Evolutionary conservation across 140 eudicot genomes (phyloP), one percentile per base, ranked within the genome.

Genomic region (Anethum foeniculum): DNA sequence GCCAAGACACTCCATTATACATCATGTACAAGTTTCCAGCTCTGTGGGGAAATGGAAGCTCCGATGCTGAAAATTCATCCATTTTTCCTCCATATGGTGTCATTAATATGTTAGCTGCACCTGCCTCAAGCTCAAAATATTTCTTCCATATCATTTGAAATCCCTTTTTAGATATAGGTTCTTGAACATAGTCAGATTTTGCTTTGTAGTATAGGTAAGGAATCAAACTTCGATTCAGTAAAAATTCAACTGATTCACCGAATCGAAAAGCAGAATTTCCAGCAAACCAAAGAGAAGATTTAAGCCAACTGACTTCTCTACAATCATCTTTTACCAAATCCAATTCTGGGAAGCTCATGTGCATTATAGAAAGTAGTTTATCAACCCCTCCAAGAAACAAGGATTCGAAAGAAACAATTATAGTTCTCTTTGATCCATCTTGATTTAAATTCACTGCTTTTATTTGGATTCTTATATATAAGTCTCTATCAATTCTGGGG

Each of bases 1-100:
- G 78, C 78, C 78, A 74, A 43, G 78, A 74, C 56, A 74, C 78
- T n/a, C 78, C 78, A 44, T 44, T 44, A n/a, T 74, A 74, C 82
- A 79, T 49, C 46, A 79, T 21, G 65, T 41, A 79, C 69, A 84
- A 54, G 78, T 84, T 86, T 54, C 85, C 89, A 43, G 85, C 81
- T n/a, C 78, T 74, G 51, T 74, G 78, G 5, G 78, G 78, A 46
- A 74, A 74, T 74, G 78, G 78, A 74, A 74, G 78, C n/a, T 15
- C 78, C 1, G 78, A 74, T 16, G 56, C 13, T 6, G 39, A 74
- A 46, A 21, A 43, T 25, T 44, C 78, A 74, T 74, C 78, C 78
- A 74, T 44, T 25, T 11, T 74, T n/a, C 78, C 78, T 44, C 78
- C 78, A 44, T 74, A 74, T 0, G 78, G 78, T 44, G 78, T 74